Conservation (phyloP, 2,329 filamentous ascomycete species). For the Fusarium transvaalense region DNA sequence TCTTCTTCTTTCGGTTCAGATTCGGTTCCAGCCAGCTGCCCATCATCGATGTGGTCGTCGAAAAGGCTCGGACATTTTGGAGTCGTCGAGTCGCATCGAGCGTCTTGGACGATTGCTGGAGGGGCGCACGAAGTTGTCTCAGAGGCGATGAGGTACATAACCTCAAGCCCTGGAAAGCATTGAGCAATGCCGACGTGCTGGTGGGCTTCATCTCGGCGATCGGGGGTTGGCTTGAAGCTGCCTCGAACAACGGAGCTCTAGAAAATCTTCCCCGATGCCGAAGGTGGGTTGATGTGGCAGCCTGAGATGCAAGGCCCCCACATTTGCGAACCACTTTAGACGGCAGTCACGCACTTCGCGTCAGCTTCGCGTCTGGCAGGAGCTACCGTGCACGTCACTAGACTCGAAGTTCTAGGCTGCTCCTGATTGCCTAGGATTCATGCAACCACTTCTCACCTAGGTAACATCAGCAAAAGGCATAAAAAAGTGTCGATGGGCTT, state of each 20-base stretch:
- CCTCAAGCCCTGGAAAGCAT: conserved; percentile 64
- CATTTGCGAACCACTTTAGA: conserved; percentile 48
- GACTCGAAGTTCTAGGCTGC: conserved; percentile 48
- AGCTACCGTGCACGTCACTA: conserved; percentile 53
- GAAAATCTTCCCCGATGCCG: conserved; percentile 52
- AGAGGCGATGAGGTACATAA: conserved; percentile 58
- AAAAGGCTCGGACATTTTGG: conserved; percentile 74
- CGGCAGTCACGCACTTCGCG: conserved; percentile 58
- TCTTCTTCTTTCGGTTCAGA: conserved; percentile 80
- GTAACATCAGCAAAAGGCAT: conserved; percentile 44
- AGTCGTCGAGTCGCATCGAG: conserved; percentile 53
- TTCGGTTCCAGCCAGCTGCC: conserved; percentile 87
- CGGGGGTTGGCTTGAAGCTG: conserved; percentile 42
- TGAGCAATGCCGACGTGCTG: conserved; percentile 60
- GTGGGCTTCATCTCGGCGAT: conserved; percentile 61
- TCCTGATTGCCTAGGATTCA: conserved; percentile 42
- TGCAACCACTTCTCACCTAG: conserved; percentile 34
- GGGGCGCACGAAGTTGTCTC: conserved; percentile 55
- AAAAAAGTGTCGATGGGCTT: conserved; percentile 33
- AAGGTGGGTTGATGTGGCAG: conserved; percentile 24
- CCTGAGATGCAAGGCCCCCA: conserved; percentile 43
- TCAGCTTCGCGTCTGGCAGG: conserved; percentile 58
- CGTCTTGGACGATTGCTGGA: conserved; percentile 48
- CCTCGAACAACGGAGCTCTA: conserved; percentile 47
- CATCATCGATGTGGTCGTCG: conserved; percentile 70